Percentiles rank a stretch among this genome's conserved stretches.
These are phyloP conservation scores for Knufia fluminis DNA, from an alignment of 2,329 filamentous ascomycete genomes.

Conservation along the genomic window DNA sequence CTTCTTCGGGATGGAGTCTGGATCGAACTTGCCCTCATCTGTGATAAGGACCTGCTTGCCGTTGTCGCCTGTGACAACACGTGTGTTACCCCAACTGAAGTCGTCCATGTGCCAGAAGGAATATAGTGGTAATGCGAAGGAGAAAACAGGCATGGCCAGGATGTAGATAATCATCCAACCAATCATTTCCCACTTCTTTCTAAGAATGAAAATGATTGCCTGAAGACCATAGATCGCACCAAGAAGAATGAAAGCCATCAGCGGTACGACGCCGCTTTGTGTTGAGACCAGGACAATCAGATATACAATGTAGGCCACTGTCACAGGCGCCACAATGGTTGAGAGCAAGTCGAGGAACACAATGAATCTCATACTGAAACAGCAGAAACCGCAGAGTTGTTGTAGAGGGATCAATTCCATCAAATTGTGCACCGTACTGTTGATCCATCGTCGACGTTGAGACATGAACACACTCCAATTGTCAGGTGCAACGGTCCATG, in stretches of 20 bases:
- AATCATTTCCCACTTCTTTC: slow-evolving; percentile 98
- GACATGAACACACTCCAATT: slow-evolving; percentile 92
- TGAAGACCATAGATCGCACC: slow-evolving; percentile 96
- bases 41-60: slow-evolving; percentile 87
- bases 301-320: slow-evolving; percentile 80
- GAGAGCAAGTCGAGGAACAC: slow-evolving; percentile 90
- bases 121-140: slow-evolving; percentile 81
- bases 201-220: slow-evolving; percentile 90
- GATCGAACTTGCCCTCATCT: slow-evolving; percentile 97
- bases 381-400: slow-evolving; percentile 98
- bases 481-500: slow-evolving; percentile 95
- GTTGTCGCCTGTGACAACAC: slow-evolving; percentile 88
- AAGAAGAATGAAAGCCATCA: slow-evolving; percentile 81
- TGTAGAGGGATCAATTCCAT: slow-evolving; percentile 88
- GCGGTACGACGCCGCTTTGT: slow-evolving; percentile 58
- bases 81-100: slow-evolving; percentile 98
- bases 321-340: slow-evolving; percentile 85
- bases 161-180: slow-evolving; percentile 99
- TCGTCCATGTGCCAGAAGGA: slow-evolving; percentile 99
- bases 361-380: slow-evolving; percentile 98
- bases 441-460: slow-evolving; percentile 98
- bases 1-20: slow-evolving; percentile 85
- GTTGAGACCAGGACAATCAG: slow-evolving; percentile 65
- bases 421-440: slow-evolving; percentile 96
- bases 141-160: slow-evolving; percentile 81